A percentile compares a stretch with the other conserved stretches of the same genome.
phyloP scores from a whole-genome alignment of 2,329 filamentous ascomycete species.

The Cladosporium sp. region DNA sequence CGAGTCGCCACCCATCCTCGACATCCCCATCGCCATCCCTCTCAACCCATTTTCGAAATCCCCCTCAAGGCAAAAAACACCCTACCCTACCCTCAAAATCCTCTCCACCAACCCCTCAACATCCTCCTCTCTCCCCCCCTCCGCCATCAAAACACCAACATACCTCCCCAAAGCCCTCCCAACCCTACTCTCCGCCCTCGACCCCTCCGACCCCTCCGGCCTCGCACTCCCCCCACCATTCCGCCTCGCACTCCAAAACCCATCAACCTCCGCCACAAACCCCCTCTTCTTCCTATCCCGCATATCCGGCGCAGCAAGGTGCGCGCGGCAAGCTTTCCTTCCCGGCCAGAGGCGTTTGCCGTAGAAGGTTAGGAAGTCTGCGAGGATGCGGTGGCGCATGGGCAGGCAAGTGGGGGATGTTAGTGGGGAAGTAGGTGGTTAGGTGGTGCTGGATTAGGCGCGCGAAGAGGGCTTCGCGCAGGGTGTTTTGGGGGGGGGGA shows the following conservation, averaged over 20 bases:
- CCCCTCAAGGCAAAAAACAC: too few relatives aligned
- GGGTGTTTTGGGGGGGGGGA: background rate
- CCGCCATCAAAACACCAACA: background rate
- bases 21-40: too few relatives aligned
- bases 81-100: too few relatives aligned
- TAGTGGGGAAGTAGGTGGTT: too few relatives aligned
- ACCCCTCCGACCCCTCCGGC: background rate
- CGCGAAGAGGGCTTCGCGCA: background rate
- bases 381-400: too few relatives aligned
- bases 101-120: too few relatives aligned
- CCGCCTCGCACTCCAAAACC: too few relatives aligned
- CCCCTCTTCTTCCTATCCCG: background rate
- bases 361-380: background rate
- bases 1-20: too few relatives aligned
- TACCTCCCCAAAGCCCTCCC: conserved; percentile 1
- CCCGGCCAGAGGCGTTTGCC: conserved; percentile 6
- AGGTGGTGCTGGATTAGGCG: conserved; percentile 1
- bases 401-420: too few relatives aligned
- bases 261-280: too few relatives aligned
- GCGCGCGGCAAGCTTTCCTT: background rate
- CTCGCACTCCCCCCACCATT: background rate
- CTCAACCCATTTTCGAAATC: too few relatives aligned
- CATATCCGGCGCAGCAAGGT: background rate
- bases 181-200: background rate
- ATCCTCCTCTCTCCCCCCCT: too few relatives aligned